Conservation (phyloP, 495 filamentous ascomycete genomes). For the Entonaema liquescens region DNA sequence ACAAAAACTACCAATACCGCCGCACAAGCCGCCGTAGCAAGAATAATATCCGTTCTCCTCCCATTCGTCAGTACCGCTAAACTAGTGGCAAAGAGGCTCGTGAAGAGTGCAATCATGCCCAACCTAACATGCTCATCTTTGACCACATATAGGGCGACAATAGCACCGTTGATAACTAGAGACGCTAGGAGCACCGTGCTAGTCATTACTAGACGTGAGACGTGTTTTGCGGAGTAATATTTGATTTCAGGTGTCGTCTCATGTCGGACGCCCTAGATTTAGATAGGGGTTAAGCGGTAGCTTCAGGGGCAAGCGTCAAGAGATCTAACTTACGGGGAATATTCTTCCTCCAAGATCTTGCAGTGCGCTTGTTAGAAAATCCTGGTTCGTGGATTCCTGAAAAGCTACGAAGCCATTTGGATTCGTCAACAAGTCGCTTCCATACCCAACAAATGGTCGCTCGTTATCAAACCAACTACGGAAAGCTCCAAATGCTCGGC, state of each 20-base stretch:
- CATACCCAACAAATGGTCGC: neutral
- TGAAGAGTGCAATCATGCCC: neutral
- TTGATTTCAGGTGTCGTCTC: neutral
- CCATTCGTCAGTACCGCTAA: neutral
- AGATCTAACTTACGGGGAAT: neutral
- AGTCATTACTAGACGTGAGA: neutral
- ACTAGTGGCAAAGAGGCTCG: neutral
- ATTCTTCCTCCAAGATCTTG: neutral
- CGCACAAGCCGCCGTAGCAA: neutral
- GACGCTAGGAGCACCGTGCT: neutral
- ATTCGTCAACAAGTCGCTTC: neutral
- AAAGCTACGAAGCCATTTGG: neutral
- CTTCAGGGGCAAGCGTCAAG: neutral
- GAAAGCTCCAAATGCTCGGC: neutral
- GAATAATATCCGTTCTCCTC: neutral
- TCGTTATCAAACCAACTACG: constrained; percentile 4
- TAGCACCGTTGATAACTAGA: neutral
- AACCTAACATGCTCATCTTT: neutral
- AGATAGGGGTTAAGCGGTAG: neutral
- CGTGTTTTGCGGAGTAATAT: neutral
- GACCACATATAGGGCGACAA: neutral
- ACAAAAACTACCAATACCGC: constrained; percentile 2
- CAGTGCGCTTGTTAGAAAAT: neutral
- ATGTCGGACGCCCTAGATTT: neutral
- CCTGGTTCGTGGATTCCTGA: neutral